Evolutionary conservation across 306 rosid genomes (phyloP).

Genomic region (Nissolia schottii): DNA sequence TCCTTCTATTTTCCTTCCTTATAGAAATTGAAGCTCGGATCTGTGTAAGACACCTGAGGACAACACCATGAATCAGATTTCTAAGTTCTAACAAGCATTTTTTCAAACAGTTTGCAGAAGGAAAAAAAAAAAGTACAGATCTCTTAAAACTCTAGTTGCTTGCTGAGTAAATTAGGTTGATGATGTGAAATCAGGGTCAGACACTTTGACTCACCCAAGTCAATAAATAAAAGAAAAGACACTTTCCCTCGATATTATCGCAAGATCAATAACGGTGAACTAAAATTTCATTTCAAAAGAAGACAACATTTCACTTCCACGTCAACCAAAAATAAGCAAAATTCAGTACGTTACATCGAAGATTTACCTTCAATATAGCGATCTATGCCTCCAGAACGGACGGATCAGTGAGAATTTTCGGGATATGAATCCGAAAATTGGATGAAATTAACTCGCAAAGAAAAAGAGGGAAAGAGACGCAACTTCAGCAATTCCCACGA

Average conservation of each 20-base stretch:
- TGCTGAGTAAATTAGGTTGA: not conserved
- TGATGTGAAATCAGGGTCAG: not conserved
- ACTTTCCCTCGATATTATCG: not conserved
- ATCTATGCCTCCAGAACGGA: conserved; percentile 21
- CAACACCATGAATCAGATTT: conserved; percentile 21
- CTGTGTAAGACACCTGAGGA: conserved; percentile 26
- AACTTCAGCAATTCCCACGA: not conserved
- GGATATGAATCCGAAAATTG: no score
- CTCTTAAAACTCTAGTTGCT: not conserved
- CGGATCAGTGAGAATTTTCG: conserved; percentile 7
- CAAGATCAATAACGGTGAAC: not conserved
- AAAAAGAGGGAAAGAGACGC: conserved; percentile 4
- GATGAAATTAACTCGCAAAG: conserved; percentile 15
- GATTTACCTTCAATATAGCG: conserved; percentile 33
- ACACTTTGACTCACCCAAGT: not conserved
- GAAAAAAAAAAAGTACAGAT: conserved; percentile 1
- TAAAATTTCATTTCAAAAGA: conserved; percentile 23
- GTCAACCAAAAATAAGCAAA: not conserved
- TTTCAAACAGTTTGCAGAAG: conserved; percentile 9
- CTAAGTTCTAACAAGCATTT: conserved; percentile 24
- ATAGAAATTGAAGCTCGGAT: conserved; percentile 30
- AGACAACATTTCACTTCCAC: not conserved
- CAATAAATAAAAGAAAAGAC: not conserved
- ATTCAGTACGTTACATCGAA: not conserved
- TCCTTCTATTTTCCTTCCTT: no score